Percentiles rank a stretch among this genome's conserved stretches.
Conservation (phyloP, 2,329 filamentous ascomycete species). For the Alternaria triticimaculans region DNA sequence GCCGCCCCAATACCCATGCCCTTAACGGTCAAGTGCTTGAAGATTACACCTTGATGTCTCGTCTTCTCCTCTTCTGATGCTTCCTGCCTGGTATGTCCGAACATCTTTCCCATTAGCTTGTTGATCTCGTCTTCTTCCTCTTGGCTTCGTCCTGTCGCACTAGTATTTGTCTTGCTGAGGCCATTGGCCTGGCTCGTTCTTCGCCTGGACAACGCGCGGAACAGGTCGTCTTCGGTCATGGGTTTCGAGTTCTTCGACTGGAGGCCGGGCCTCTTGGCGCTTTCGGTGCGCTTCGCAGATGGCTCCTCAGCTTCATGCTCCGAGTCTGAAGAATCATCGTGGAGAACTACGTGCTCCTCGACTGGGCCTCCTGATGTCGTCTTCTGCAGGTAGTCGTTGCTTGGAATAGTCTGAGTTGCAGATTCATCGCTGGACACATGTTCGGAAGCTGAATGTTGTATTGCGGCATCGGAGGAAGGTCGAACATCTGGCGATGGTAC, state of each 20-base stretch:
- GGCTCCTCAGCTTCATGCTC: conserved; percentile 29
- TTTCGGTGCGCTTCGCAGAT: conserved; percentile 27
- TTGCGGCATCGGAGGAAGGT: conserved; percentile 2
- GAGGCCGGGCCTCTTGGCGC: conserved; percentile 25
- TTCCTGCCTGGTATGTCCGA: conserved; percentile 68
- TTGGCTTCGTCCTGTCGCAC: conserved; percentile 26
- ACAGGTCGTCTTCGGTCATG: conserved; percentile 61
- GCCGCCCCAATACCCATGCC: conserved; percentile 67
- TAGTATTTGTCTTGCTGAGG: conserved; percentile 34
- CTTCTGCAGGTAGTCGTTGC: background rate
- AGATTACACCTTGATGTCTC: conserved; percentile 71
- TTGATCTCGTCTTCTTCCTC: conserved; percentile 63
- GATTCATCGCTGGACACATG: background rate
- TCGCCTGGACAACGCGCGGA: conserved; percentile 58
- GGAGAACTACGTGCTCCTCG: conserved; percentile 23
- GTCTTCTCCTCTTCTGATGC: conserved; percentile 74
- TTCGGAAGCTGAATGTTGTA: background rate
- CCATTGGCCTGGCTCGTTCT: conserved; percentile 48
- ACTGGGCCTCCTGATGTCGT: conserved; percentile 5
- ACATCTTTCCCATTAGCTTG: conserved; percentile 72
- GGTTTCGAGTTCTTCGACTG: conserved; percentile 31
- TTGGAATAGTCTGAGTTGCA: background rate
- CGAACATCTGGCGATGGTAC: conserved; percentile 10
- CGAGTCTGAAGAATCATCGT: conserved; percentile 25
- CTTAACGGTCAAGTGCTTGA: conserved; percentile 68